Conservation (phyloP, 495 filamentous ascomycete genomes). For the Extremus antarcticus region DNA sequence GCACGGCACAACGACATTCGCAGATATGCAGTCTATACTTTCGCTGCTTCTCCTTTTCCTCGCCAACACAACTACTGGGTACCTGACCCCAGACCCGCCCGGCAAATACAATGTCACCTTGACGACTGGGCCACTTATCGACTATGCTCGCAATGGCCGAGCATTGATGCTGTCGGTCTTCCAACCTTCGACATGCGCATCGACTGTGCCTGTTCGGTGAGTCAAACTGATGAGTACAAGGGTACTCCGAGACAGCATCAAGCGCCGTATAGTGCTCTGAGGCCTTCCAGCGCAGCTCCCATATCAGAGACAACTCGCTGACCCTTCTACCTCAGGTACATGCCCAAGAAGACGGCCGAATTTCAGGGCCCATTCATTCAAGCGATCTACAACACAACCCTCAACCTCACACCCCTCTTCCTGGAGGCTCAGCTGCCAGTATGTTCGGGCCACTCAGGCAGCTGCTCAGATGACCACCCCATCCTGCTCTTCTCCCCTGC, state of each 20-base stretch:
- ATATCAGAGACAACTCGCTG: too few relatives aligned
- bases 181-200: constrained; percentile 11
- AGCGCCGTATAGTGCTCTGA: too few relatives aligned
- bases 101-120: constrained; percentile 15
- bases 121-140: constrained; percentile 13
- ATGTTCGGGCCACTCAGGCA: background rate
- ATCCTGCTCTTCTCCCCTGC: constrained; percentile 19
- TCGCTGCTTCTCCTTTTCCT: background rate
- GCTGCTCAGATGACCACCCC: constrained; percentile 1
- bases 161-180: constrained; percentile 19
- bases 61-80: background rate
- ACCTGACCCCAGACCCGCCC: background rate
- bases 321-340: too few relatives aligned
- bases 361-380: constrained; percentile 4
- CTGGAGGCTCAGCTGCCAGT: background rate
- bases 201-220: constrained; percentile 8
- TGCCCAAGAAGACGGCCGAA: constrained; percentile 17
- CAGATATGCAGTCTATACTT: background rate
- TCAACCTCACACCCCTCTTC: background rate
- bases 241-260: too few relatives aligned
- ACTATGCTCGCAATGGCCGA: constrained; percentile 15
- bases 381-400: background rate
- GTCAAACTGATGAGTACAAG: too few relatives aligned
- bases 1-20: background rate
- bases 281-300: too few relatives aligned